These are phyloP conservation scores for Populus alba DNA, from an alignment of 345 rosid genomes.

Conservation along the genomic window DNA sequence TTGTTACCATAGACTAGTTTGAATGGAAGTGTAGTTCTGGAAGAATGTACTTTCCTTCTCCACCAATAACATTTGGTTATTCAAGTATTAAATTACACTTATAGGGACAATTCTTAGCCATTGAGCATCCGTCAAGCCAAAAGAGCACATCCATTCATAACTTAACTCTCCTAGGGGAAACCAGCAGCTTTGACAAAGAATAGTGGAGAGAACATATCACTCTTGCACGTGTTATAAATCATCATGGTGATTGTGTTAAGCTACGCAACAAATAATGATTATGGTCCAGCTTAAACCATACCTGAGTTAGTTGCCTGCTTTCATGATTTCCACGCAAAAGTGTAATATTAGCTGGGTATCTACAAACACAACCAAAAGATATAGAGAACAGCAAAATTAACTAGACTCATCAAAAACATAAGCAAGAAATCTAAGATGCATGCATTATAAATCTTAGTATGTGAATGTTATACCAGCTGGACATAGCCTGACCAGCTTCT, in stretches of 20 bases:
- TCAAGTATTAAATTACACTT: neutral
- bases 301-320: conserved; percentile 99
- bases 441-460: neutral
- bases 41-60: neutral
- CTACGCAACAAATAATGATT: too few species aligned
- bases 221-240: neutral
- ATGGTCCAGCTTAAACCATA: conserved; percentile 25
- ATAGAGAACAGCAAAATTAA: neutral
- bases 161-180: neutral
- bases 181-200: neutral
- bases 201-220: neutral
- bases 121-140: neutral
- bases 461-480: neutral
- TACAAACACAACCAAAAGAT: conserved; percentile 26
- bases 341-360: conserved; percentile 96
- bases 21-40: neutral
- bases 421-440: neutral
- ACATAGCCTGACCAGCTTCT: neutral
- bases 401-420: neutral
- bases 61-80: neutral
- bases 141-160: neutral
- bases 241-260: too few species aligned
- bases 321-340: conserved; percentile 99
- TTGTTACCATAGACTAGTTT: neutral
- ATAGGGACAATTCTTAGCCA: neutral